These are phyloP conservation scores for Paramyrothecium roridum DNA, from an alignment of 2,329 filamentous ascomycete species.

Conservation along the genomic window DNA sequence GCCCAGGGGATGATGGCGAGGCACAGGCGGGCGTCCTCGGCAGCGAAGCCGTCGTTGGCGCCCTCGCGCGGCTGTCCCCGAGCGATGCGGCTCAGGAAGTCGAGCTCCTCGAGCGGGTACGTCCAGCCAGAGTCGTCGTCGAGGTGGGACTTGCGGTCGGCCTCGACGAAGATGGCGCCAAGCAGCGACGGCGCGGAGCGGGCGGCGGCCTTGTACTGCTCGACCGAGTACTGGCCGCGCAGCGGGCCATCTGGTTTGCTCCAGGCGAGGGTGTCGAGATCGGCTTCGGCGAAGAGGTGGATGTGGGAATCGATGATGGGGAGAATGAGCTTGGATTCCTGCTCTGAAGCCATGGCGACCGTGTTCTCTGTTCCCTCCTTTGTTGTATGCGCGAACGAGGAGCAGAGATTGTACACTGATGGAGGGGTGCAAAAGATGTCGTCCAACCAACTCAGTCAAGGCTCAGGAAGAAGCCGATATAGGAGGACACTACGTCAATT, in stretches of 20 bases:
- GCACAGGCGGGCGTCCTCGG: conserved; percentile 47
- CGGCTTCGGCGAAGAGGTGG: conserved; percentile 75
- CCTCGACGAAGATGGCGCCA: conserved; percentile 82
- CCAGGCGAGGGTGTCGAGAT: conserved; percentile 69
- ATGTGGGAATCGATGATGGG: conserved; percentile 87
- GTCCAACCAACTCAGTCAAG: too few relatives aligned
- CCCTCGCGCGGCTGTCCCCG: conserved; percentile 53
- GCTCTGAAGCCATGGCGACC: conserved; percentile 1
- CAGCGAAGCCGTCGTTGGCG: conserved; percentile 48
- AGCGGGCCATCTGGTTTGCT: conserved; percentile 57
- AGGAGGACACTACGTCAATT: too few relatives aligned
- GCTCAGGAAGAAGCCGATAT: too few relatives aligned
- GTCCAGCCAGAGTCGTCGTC: conserved; percentile 58
- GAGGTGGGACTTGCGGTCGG: conserved; percentile 67
- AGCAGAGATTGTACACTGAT: too few relatives aligned
- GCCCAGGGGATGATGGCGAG: conserved; percentile 80
- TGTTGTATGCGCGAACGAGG: too few relatives aligned
- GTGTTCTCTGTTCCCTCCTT: too few relatives aligned
- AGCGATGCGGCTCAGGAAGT: conserved; percentile 64
- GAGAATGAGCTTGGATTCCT: conserved; percentile 37
- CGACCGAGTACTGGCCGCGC: conserved; percentile 59
- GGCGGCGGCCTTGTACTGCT: conserved; percentile 56
- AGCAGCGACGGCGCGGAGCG: conserved; percentile 41
- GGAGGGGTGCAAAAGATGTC: too few relatives aligned
- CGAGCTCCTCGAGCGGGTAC: conserved; percentile 68